Evolutionary conservation across 2,329 filamentous ascomycete species (phyloP).

Genomic region (Aureobasidium sp.): DNA sequence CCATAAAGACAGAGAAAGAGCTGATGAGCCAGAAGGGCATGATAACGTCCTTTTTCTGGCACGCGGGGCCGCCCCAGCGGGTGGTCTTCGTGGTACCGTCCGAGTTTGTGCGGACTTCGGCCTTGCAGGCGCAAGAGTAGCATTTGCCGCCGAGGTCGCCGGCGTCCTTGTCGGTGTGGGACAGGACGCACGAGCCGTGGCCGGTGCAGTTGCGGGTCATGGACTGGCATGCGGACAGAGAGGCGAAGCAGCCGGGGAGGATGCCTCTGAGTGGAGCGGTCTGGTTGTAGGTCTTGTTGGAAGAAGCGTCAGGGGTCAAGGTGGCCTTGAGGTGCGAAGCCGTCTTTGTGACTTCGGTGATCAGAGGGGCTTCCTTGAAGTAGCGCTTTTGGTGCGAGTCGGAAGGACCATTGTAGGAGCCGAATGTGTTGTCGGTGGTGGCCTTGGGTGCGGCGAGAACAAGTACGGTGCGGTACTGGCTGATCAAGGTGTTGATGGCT

Average conservation of each 20-base stretch:
- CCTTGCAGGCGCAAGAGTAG: slow-evolving; percentile 71
- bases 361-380: slow-evolving; percentile 20
- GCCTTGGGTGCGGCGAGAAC: slow-evolving; percentile 18
- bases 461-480: slow-evolving; percentile 20
- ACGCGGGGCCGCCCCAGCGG: slow-evolving; percentile 77
- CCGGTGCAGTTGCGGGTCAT: slow-evolving; percentile 73
- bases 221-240: slow-evolving; percentile 59
- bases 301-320: slow-evolving; percentile 1
- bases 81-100: slow-evolving; percentile 54
- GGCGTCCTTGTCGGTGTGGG: slow-evolving; percentile 47
- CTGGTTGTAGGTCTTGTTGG: slow-evolving; percentile 24
- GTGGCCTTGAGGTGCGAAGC: slow-evolving; percentile 14
- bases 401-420: slow-evolving; percentile 27
- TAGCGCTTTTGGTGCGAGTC: slow-evolving; percentile 23
- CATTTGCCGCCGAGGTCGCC: slow-evolving; percentile 46
- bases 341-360: slow-evolving; percentile 15
- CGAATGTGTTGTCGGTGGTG: slow-evolving; percentile 24
- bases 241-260: slow-evolving; percentile 69
- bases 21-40: slow-evolving; percentile 82
- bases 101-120: slow-evolving; percentile 46
- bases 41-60: slow-evolving; percentile 87
- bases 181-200: slow-evolving; percentile 69
- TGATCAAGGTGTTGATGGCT: neutral
- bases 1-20: slow-evolving; percentile 63
- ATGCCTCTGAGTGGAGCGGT: slow-evolving; percentile 40